Conservation (phyloP, 495 filamentous ascomycete genomes). For the Penicillium daleae region DNA sequence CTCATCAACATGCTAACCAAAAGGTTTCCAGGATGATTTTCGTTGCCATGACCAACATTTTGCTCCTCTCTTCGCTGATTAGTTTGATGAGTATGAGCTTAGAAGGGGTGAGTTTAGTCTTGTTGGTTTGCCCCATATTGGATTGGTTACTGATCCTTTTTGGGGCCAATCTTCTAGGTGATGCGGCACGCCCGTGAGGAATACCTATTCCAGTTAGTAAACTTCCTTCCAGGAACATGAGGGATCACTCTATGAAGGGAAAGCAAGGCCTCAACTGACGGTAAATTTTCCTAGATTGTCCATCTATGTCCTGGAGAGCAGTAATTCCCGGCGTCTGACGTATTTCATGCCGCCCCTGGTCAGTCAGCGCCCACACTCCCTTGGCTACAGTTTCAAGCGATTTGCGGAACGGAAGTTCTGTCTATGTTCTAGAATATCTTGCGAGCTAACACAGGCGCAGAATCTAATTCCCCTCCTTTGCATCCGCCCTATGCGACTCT, state of each 20-base stretch:
- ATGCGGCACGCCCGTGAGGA: conserved; percentile 68
- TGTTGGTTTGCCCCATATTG: not conserved
- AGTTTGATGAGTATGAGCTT: conserved; percentile 90
- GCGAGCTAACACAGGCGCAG: conserved; percentile 47
- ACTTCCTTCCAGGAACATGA: not conserved
- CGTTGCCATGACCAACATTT: conserved; percentile 83
- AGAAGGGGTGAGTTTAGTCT: conserved; percentile 67
- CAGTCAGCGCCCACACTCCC: conserved; percentile 29
- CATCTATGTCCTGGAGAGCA: conserved; percentile 77
- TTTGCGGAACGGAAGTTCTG: conserved; percentile 6
- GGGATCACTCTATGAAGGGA: not conserved
- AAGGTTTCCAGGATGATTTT: conserved; percentile 63
- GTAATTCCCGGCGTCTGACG: conserved; percentile 74
- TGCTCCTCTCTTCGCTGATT: conserved; percentile 89
- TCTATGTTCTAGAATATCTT: conserved; percentile 22
- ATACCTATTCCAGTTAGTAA: conserved; percentile 79
- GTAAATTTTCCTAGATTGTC: conserved; percentile 40
- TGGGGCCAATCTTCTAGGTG: conserved; percentile 45
- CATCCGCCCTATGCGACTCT: conserved; percentile 80
- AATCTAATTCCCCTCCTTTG: conserved; percentile 84
- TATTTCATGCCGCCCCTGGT: conserved; percentile 75
- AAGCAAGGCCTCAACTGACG: conserved; percentile 7
- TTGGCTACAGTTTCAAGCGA: not conserved
- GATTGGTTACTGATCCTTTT: conserved; percentile 2
- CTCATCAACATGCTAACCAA: conserved; percentile 21